Evolutionary conservation across 2,329 filamentous ascomycete species (phyloP).

Genomic region (Fusarium praegraminearum): DNA sequence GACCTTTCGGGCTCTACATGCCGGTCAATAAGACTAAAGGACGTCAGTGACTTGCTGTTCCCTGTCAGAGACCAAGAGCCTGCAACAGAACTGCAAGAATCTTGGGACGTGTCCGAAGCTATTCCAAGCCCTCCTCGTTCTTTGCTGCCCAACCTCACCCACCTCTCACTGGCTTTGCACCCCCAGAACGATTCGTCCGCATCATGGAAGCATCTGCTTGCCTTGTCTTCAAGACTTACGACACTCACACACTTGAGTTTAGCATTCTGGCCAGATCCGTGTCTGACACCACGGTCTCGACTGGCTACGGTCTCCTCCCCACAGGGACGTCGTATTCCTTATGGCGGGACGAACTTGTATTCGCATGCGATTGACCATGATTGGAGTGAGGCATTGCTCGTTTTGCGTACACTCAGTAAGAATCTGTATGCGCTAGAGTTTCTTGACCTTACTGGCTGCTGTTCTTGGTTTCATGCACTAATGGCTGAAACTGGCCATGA

Average conservation of each 20-base stretch:
- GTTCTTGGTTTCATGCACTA: conserved; percentile 65
- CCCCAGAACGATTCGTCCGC: conserved; percentile 52
- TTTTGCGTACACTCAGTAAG: conserved; percentile 67
- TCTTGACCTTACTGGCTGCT: conserved; percentile 71
- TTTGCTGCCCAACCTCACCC: conserved; percentile 69
- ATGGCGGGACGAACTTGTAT: conserved; percentile 68
- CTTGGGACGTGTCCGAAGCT: conserved; percentile 63
- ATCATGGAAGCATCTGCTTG: conserved; percentile 70
- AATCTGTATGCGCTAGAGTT: conserved; percentile 69
- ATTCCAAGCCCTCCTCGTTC: conserved; percentile 51
- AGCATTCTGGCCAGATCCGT: conserved; percentile 72
- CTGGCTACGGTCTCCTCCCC: conserved; percentile 60
- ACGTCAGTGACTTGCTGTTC: conserved; percentile 65
- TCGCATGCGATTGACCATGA: conserved; percentile 69
- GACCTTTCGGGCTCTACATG: conserved; percentile 67
- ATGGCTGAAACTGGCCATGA: conserved; percentile 58
- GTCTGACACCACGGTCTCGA: conserved; percentile 66
- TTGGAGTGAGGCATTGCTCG: conserved; percentile 68
- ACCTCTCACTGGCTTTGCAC: conserved; percentile 68
- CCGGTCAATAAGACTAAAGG: conserved; percentile 63
- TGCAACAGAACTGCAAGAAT: conserved; percentile 58
- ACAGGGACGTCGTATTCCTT: conserved; percentile 60
- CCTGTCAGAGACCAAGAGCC: conserved; percentile 47
- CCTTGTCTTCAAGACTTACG: conserved; percentile 64
- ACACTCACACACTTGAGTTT: conserved; percentile 71